A percentile compares a stretch with the other conserved stretches of the same genome.
Conservation (phyloP, 352 stramenopile species). For the Pythium graminicola region DNA sequence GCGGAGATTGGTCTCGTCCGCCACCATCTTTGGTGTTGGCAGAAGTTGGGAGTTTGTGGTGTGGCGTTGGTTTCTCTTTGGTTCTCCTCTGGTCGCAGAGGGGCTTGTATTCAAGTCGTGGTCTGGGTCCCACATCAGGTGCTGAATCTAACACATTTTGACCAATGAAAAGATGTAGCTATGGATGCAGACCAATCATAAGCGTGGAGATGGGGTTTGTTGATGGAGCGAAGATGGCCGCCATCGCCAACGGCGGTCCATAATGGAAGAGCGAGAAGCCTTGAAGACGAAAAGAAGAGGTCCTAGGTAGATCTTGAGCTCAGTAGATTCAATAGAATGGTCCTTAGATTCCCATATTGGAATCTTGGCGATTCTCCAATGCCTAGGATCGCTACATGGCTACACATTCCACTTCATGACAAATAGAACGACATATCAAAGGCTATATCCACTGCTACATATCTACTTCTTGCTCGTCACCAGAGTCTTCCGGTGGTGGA, state of each 20-base stretch:
- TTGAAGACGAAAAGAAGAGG: background rate
- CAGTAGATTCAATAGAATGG: background rate
- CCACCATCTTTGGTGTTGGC: background rate
- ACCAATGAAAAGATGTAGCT: background rate
- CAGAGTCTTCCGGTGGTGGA: constrained; percentile 21
- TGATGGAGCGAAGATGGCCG: background rate
- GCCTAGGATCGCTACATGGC: background rate
- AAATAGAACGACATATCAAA: background rate
- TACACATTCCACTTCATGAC: background rate
- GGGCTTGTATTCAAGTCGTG: background rate
- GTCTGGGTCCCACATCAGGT: no score
- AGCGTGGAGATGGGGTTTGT: background rate
- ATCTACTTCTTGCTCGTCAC: constrained; percentile 32
- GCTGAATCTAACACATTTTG: background rate
- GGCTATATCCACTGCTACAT: constrained; percentile 13
- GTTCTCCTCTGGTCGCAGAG: background rate
- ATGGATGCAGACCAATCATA: background rate
- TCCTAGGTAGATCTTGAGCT: background rate
- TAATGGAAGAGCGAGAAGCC: background rate
- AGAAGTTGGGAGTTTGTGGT: background rate
- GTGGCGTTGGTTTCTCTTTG: background rate
- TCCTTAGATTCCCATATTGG: no score
- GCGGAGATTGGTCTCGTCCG: background rate
- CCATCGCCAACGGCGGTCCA: no score
- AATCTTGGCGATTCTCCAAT: background rate